Base-by-base conservation (phyloP, 306 rosid species). In the Carpinus viminea region DNA sequence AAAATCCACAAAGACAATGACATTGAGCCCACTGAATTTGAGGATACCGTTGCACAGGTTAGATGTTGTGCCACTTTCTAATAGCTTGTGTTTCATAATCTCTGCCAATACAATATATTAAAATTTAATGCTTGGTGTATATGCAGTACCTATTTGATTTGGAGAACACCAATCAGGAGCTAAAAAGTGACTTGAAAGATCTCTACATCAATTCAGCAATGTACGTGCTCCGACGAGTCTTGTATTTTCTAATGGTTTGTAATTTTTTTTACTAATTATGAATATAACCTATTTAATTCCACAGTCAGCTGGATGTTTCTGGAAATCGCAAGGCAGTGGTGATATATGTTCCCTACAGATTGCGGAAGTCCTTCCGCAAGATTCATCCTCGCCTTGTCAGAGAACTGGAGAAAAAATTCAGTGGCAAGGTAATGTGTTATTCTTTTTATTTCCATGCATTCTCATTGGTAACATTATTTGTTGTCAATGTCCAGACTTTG, bases 101-200 rank as follows among this genome's bases (percentile, higher is more conserved):
- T 57, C 43, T 16, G 36, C 18, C 31, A 18, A 17, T 46, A 0
- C 8, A 56, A 43, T 72, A 2, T 26, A 24, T 53, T 48, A 47
- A 80, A 11, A 59, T 3, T 26, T 5, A 11, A 15, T 20, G 47
- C 38, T 77, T 75, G 57, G 66, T 81, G 3, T 46, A 17, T 70
- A 5, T 82, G 80, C 83, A 92, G 97, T 70, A 86, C 54, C 77
- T 92, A 0, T 92, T 92, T 79, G 94, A 92, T 79, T 88, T 92
- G 91, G 97, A 92, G 76, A 92, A 92, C 75, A 90, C 94, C 45
- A 90, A 85, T 75, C 88, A 79, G 75, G 97, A 92, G 46, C 83
- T 92, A 78, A 92, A 89, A 72, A 88, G 97, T 81, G 93, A 92
- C 74, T 76, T 90, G 74, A 92, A 92, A 77, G 97, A 92, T 81